A percentile compares a stretch with the other conserved stretches of the same genome.
phyloP scores from a whole-genome alignment of 805 yeast species.

The Wickerhamia fluorescens region DNA sequence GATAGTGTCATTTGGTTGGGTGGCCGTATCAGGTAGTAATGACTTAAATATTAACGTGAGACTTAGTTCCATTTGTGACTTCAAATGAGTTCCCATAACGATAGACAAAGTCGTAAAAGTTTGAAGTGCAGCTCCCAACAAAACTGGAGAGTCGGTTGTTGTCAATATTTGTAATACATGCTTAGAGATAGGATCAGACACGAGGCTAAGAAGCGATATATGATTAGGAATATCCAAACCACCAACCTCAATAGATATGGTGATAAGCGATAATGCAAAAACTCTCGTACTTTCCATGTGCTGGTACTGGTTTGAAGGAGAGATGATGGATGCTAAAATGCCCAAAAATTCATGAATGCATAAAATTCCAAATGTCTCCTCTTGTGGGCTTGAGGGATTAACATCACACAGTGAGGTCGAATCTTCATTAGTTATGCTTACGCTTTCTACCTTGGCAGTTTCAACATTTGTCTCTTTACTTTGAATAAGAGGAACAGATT shows the following conservation, averaged over 20 bases:
- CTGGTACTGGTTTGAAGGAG: slow-evolving; percentile 75
- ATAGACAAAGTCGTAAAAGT: slow-evolving; percentile 66
- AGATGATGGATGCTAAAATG: slow-evolving; percentile 68
- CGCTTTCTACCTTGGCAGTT: background rate
- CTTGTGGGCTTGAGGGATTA: slow-evolving; percentile 11
- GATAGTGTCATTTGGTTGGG: slow-evolving; percentile 13
- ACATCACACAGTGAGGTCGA: slow-evolving; percentile 1
- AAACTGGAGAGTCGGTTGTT: slow-evolving; percentile 59
- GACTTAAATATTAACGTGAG: slow-evolving; percentile 57
- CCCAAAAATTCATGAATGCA: slow-evolving; percentile 73
- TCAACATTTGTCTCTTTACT: slow-evolving; percentile 15
- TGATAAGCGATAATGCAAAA: slow-evolving; percentile 70
- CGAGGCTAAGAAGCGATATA: slow-evolving; percentile 56
- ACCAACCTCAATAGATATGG: slow-evolving; percentile 73
- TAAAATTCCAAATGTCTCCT: slow-evolving; percentile 59
- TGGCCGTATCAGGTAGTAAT: slow-evolving; percentile 32
- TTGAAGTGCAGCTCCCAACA: slow-evolving; percentile 70
- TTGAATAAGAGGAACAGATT: slow-evolving; percentile 6
- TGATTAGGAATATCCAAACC: slow-evolving; percentile 57
- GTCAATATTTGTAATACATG: slow-evolving; percentile 77
- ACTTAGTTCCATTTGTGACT: slow-evolving; percentile 75
- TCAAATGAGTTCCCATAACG: slow-evolving; percentile 57
- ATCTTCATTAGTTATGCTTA: slow-evolving; percentile 1
- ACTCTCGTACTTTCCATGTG: slow-evolving; percentile 84
- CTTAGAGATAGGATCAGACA: slow-evolving; percentile 80